Percentiles rank a stretch among this genome's conserved stretches.
Conservation (phyloP, 495 filamentous ascomycete species). For the Talaromyces wortmannii region DNA sequence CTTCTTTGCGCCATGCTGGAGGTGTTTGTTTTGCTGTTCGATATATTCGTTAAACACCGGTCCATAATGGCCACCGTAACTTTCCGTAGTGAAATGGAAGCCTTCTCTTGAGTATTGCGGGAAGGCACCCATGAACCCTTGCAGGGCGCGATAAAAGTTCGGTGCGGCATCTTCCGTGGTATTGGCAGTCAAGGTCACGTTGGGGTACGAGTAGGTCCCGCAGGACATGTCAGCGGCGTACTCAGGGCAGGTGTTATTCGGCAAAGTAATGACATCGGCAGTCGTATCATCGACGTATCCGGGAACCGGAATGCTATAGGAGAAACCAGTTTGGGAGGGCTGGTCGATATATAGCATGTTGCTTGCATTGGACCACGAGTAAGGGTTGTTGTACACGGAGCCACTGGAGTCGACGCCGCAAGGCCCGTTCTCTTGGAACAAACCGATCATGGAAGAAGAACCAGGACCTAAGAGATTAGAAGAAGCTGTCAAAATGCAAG, state of each 20-base stretch:
- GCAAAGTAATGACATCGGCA: constrained; percentile 24
- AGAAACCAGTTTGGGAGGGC: constrained; percentile 52
- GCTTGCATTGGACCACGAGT: constrained; percentile 50
- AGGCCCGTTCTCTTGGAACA: constrained; percentile 58
- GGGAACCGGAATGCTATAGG: constrained; percentile 48
- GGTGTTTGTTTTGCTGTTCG: constrained; percentile 43
- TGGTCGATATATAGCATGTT: constrained; percentile 60
- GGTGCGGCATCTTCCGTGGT: constrained; percentile 48
- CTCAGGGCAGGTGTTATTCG: constrained; percentile 44
- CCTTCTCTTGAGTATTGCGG: constrained; percentile 49
- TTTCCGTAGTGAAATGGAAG: constrained; percentile 50
- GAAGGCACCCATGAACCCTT: constrained; percentile 59
- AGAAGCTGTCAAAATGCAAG: constrained; percentile 10
- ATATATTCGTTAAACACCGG: constrained; percentile 48
- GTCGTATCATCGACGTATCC: constrained; percentile 26
- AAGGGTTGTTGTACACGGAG: constrained; percentile 48
- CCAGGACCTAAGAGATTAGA: constrained; percentile 31
- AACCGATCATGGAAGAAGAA: constrained; percentile 52
- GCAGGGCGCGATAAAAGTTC: constrained; percentile 52
- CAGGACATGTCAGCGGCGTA: constrained; percentile 41
- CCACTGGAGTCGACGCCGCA: constrained; percentile 46
- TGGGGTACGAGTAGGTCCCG: constrained; percentile 48
- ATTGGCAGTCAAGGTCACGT: constrained; percentile 44
- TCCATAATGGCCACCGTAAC: constrained; percentile 50
- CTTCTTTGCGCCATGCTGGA: constrained; percentile 36